Conservation (phyloP, 495 filamentous ascomycete genomes). For the Parmelia sp. region DNA sequence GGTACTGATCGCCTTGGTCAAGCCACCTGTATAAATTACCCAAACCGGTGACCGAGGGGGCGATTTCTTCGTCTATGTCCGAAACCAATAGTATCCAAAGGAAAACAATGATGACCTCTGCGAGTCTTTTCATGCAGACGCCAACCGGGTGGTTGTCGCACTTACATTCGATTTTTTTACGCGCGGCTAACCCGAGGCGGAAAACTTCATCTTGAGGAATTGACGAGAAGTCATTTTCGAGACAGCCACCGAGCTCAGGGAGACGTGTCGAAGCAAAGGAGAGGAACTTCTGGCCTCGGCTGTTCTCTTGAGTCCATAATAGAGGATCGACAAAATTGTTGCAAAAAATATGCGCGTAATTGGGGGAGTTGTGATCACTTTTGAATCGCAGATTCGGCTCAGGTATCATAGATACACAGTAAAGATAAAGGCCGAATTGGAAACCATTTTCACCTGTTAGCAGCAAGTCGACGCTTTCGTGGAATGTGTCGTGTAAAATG, state of each 20-base stretch:
- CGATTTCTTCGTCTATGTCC: constrained; percentile 7
- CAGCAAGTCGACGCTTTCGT: background rate
- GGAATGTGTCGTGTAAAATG: constrained; percentile 9
- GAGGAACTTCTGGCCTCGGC: constrained; percentile 2
- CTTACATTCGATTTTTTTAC: background rate
- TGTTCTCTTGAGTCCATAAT: background rate
- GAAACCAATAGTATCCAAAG: constrained; percentile 8
- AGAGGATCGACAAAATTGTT: background rate
- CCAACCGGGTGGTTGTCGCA: background rate
- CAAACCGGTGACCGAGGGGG: constrained; percentile 8
- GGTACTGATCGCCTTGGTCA: too few relatives aligned
- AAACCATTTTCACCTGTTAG: background rate
- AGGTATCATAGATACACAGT: constrained; percentile 1
- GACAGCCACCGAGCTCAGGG: constrained; percentile 1
- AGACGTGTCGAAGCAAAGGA: constrained; percentile 2
- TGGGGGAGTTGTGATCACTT: too few relatives aligned
- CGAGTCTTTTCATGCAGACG: background rate
- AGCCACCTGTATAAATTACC: constrained; percentile 2
- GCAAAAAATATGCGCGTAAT: background rate
- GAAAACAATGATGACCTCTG: constrained; percentile 1
- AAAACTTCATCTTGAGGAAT: background rate
- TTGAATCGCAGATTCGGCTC: background rate
- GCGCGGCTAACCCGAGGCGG: background rate
- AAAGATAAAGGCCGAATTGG: constrained; percentile 2
- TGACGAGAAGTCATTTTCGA: background rate